Evolutionary conservation across 495 filamentous ascomycete species (phyloP).

Genomic region (Gamarada debralockiae): DNA sequence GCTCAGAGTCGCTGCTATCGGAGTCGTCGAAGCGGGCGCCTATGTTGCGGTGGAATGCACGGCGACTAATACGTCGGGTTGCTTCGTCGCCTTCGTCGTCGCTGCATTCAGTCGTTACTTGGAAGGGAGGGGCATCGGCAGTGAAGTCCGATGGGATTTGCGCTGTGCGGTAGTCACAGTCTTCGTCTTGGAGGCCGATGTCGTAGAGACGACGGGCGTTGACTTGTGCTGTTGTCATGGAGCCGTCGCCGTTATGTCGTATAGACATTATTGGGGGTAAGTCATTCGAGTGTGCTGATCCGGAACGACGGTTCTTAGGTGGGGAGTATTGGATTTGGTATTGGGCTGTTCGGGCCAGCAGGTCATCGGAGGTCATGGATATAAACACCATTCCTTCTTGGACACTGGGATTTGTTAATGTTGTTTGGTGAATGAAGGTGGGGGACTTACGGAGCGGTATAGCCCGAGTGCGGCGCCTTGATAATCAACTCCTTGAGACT

Average conservation of each 20-base stretch:
- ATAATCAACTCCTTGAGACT: constrained; percentile 80
- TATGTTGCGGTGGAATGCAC: constrained; percentile 16
- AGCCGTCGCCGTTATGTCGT: constrained; percentile 40
- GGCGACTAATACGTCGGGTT: constrained; percentile 28
- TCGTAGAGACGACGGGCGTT: constrained; percentile 36
- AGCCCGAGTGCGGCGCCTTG: constrained; percentile 76
- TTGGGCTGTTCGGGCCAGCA: constrained; percentile 66
- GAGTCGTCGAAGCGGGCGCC: constrained; percentile 41
- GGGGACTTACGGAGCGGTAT: constrained; percentile 77
- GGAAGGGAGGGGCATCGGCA: constrained; percentile 34
- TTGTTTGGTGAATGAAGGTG: not conserved
- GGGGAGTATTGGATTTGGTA: constrained; percentile 70
- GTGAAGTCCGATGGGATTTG: constrained; percentile 51
- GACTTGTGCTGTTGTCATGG: constrained; percentile 34
- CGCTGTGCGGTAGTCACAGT: constrained; percentile 42
- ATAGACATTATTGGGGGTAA: constrained; percentile 37
- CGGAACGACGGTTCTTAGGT: constrained; percentile 16
- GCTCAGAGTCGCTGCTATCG: constrained; percentile 37
- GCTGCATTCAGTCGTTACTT: constrained; percentile 48
- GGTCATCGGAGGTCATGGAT: constrained; percentile 74
- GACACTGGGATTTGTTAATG: constrained; percentile 48
- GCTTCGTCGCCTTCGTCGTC: constrained; percentile 44
- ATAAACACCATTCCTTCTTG: constrained; percentile 94
- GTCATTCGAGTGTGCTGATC: constrained; percentile 20
- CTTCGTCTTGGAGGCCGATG: constrained; percentile 48